Percentiles rank a stretch among this genome's conserved stretches.
Conservation (phyloP, 2,329 filamentous ascomycete genomes). For the Didymella exigua region DNA sequence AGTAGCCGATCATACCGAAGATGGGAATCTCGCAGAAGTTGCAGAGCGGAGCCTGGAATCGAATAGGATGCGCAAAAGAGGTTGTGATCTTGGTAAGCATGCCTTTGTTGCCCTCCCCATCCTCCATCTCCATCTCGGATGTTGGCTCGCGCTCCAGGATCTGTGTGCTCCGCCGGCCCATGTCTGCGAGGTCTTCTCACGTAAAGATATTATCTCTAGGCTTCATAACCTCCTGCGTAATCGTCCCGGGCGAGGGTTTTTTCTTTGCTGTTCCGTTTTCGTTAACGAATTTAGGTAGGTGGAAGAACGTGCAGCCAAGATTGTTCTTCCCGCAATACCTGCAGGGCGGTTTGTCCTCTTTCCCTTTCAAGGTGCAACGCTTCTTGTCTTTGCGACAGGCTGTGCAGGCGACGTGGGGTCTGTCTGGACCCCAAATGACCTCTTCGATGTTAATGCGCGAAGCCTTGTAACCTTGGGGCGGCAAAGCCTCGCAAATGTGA, state of each 20-base stretch:
- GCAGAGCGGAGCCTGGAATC: slow-evolving; percentile 43
- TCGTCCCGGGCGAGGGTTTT: neutral
- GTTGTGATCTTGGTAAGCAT: slow-evolving; percentile 43
- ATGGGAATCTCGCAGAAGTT: slow-evolving; percentile 51
- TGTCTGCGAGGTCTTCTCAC: slow-evolving; percentile 22
- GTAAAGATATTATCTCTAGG: slow-evolving; percentile 21
- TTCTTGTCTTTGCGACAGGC: slow-evolving; percentile 36
- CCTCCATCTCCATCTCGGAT: slow-evolving; percentile 35
- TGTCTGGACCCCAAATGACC: slow-evolving; percentile 24
- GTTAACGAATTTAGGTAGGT: slow-evolving; percentile 13
- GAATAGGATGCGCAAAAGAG: slow-evolving; percentile 50
- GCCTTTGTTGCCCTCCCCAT: slow-evolving; percentile 34
- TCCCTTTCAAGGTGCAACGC: slow-evolving; percentile 41
- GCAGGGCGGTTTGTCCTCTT: slow-evolving; percentile 39
- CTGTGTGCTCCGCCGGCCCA: slow-evolving; percentile 12
- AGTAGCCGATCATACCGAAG: slow-evolving; percentile 51
- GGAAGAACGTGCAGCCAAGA: slow-evolving; percentile 41
- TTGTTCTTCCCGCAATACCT: slow-evolving; percentile 35
- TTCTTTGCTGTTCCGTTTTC: slow-evolving; percentile 15
- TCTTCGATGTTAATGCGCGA: slow-evolving; percentile 28
- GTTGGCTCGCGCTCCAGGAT: slow-evolving; percentile 23
- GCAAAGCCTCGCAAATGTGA: slow-evolving; percentile 21
- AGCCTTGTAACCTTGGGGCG: slow-evolving; percentile 25
- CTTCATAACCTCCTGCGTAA: slow-evolving; percentile 9
- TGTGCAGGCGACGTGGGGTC: slow-evolving; percentile 33